Evolutionary conservation across 2,329 filamentous ascomycete species (phyloP), one percentile per base, ranked within the genome.

Genomic region (Cladosporium sphaerospermum): DNA sequence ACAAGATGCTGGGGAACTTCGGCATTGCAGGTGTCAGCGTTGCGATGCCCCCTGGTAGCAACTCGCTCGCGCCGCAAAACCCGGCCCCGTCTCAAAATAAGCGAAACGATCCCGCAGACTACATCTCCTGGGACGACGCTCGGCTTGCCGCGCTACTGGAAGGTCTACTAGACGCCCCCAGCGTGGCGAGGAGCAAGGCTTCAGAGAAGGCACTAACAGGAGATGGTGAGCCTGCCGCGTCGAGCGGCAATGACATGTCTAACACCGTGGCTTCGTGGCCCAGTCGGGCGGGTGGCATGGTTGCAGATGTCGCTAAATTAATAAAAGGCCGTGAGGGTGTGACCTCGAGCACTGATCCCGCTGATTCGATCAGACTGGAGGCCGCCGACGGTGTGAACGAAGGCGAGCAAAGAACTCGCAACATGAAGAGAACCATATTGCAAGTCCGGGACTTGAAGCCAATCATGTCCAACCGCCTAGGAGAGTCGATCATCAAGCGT

Each of bases 381-480:
- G 8, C 8, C 10, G 8, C 16, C n/a, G 36, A 39, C 36, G 36
- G n/a, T 14, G 13, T 14, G 14, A 33, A 3, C 13, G 13, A 34
- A 13, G 19, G 13, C n/a, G 16, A 32, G 16, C 28, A 19, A 9
- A 14, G 13, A 3, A n/a, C 5, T 9, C 13, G 2, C 10, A 28
- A 18, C n/a, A 45, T 14, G 34, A 23, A 48, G 40, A 65, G 76
- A 45, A 77, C 76, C 19, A 77, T 90, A 7, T 84, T 97, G 4
- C 54, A 76, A 95, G 37, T 89, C 89, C 61, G 73, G 65, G 89
- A 97, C 66, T 87, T 89, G 63, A 83, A 87, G 50, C 88, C 95
- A 58, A 76, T 99, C 8, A 82, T 79, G 61, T 79, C 80, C 64
- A 84, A 86, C 1, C 68, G 79, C 5, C 83, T 89, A 54, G 89